Percentiles rank a stretch among this genome's conserved stretches.
Conservation (phyloP, 352 stramenopile genomes). For the Phytopythium cucurbitacearum region DNA sequence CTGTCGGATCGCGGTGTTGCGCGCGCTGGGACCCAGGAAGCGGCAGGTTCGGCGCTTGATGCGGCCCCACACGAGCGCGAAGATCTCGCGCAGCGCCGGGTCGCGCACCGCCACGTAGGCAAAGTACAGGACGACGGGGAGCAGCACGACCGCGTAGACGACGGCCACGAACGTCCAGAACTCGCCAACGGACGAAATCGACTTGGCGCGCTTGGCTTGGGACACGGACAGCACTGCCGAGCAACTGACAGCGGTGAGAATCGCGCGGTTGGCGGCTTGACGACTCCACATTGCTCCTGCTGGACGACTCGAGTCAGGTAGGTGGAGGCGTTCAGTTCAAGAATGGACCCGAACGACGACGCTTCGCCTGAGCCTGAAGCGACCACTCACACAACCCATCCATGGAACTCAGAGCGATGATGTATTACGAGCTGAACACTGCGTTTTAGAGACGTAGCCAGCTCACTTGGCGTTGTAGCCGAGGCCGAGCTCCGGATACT, state of each 20-base stretch:
- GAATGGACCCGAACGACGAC: background rate
- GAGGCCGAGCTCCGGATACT: slow-evolving; percentile 55
- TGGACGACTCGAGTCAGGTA: no score
- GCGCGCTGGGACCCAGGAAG: slow-evolving; percentile 14
- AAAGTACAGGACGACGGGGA: slow-evolving; percentile 32
- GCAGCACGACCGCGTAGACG: slow-evolving; percentile 28
- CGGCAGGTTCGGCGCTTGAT: slow-evolving; percentile 20
- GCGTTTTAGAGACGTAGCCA: background rate
- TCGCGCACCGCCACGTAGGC: slow-evolving; percentile 20
- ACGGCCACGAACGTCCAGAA: slow-evolving; percentile 36
- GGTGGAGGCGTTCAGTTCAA: background rate
- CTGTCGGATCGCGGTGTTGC: background rate
- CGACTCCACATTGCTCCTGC: no score
- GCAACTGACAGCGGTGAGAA: background rate
- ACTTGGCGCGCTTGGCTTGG: slow-evolving; percentile 4
- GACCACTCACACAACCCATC: background rate
- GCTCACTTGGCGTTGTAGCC: slow-evolving; percentile 32
- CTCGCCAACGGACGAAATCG: slow-evolving; percentile 36
- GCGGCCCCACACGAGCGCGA: slow-evolving; percentile 17
- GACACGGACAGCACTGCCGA: background rate
- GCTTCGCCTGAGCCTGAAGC: background rate
- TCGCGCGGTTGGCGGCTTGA: no score
- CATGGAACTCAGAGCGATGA: no score
- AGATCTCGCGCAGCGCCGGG: slow-evolving; percentile 21
- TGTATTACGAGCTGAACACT: background rate